phyloP scores from a whole-genome alignment of 768 basidiomycete genomes.

The Inosperma sp. region DNA sequence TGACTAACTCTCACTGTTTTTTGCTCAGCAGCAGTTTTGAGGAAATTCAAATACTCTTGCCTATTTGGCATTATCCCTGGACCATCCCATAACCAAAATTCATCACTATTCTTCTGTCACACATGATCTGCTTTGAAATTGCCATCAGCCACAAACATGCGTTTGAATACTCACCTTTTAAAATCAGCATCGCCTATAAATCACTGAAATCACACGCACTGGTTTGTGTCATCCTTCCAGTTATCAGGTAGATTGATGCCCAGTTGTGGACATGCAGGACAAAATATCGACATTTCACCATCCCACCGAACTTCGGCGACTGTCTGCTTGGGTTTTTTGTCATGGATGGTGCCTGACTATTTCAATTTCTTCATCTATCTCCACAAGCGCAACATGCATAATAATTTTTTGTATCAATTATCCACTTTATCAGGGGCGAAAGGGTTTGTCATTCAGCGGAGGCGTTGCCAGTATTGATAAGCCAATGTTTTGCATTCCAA shows the following conservation, averaged over 20 bases:
- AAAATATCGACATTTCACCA: neutral
- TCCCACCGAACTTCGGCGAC: neutral
- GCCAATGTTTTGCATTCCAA: too few relatives aligned
- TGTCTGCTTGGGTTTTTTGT: neutral
- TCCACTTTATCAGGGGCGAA: conserved; percentile 1
- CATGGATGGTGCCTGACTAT: conserved; percentile 1
- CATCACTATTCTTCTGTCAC: neutral
- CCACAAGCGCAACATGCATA: conserved; percentile 6
- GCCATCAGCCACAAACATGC: conserved; percentile 8
- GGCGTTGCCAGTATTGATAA: neutral
- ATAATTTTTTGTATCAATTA: conserved; percentile 9
- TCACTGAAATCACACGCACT: neutral
- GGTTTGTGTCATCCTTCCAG: neutral
- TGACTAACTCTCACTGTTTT: neutral
- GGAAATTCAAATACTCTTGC: neutral
- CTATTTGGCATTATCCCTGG: neutral
- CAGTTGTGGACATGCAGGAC: conserved; percentile 2
- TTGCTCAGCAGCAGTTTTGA: neutral
- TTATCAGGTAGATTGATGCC: neutral
- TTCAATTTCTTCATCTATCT: conserved; percentile 13
- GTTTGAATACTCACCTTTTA: neutral
- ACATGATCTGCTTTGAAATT: conserved; percentile 15
- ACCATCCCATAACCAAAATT: neutral
- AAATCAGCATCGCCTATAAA: neutral
- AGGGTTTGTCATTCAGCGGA: neutral